A percentile compares a stretch with the other conserved stretches of the same genome.
Conservation (phyloP, 768 basidiomycete species). For the Russula emetica region DNA sequence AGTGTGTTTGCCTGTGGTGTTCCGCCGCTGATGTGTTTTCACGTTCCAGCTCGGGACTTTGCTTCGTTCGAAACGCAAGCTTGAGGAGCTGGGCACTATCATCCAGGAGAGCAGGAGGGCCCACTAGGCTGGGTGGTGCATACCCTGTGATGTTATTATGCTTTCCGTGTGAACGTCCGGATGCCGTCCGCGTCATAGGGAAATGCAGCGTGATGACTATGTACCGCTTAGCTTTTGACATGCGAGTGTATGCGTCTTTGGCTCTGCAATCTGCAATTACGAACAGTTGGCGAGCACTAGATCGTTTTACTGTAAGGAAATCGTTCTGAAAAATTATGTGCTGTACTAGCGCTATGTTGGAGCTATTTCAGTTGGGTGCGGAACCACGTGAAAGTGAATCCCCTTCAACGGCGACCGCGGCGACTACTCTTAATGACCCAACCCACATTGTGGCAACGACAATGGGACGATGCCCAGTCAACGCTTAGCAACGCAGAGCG, state of each 20-base stretch:
- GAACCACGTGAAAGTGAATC: background rate
- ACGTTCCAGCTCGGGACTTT: slow-evolving; percentile 84
- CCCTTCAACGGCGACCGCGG: background rate
- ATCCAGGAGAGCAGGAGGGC: slow-evolving; percentile 91
- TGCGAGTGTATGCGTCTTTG: slow-evolving; percentile 23
- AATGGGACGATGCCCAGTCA: slow-evolving; percentile 61
- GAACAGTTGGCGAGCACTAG: background rate
- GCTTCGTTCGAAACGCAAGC: slow-evolving; percentile 95
- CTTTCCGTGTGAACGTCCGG: background rate
- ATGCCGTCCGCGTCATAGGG: background rate
- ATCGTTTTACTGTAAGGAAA: background rate
- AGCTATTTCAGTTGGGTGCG: background rate
- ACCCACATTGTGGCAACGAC: slow-evolving; percentile 48
- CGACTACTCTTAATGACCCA: slow-evolving; percentile 15
- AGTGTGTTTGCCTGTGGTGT: background rate
- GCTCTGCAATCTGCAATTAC: background rate
- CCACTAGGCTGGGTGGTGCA: slow-evolving; percentile 36
- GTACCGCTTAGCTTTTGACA: slow-evolving; percentile 18
- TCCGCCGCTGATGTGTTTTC: slow-evolving; percentile 24
- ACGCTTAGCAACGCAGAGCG: slow-evolving; percentile 46
- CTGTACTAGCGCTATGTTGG: no score
- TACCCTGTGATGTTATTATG: slow-evolving; percentile 3
- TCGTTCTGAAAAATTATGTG: background rate
- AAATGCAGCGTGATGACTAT: slow-evolving; percentile 15
- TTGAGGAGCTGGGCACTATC: slow-evolving; percentile 89